Percentiles rank a stretch among this genome's conserved stretches.
Evolutionary conservation across 1,139 yeast genomes (phyloP).

Genomic region (Tardiomyces blankii): DNA sequence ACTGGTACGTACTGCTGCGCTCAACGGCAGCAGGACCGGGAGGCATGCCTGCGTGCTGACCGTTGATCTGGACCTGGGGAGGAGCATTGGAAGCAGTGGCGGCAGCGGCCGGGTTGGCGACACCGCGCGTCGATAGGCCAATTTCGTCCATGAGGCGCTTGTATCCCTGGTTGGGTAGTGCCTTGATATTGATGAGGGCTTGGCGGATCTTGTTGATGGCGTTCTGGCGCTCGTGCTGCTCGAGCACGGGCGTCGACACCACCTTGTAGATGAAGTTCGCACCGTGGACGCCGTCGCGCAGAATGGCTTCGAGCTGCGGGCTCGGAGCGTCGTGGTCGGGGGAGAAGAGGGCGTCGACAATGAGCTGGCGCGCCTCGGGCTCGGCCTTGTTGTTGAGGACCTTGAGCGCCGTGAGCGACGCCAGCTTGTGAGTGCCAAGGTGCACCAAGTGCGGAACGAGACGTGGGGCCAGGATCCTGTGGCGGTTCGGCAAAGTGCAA

Average conservation of each 20-base stretch:
- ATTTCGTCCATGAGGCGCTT: constrained; percentile 88
- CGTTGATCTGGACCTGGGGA: not conserved
- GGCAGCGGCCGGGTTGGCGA: not conserved
- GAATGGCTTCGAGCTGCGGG: constrained; percentile 17
- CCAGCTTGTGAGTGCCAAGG: constrained; percentile 76
- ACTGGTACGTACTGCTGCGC: not conserved
- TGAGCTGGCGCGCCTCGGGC: constrained; percentile 45
- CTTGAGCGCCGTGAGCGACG: constrained; percentile 73
- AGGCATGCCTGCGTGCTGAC: not conserved
- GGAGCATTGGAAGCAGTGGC: not conserved
- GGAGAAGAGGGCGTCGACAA: constrained; percentile 32
- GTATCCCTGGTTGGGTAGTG: constrained; percentile 50
- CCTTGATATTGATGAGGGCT: constrained; percentile 47
- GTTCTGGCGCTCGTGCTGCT: constrained; percentile 44
- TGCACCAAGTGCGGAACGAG: constrained; percentile 51
- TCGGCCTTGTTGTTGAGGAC: constrained; percentile 59
- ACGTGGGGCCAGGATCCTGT: constrained; percentile 43
- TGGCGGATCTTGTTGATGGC: constrained; percentile 50
- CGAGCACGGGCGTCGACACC: constrained; percentile 38
- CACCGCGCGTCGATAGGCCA: constrained; percentile 38
- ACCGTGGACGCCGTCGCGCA: constrained; percentile 27
- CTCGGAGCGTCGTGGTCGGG: constrained; percentile 16
- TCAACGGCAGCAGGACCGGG: not conserved
- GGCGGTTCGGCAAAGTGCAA: constrained; percentile 52
- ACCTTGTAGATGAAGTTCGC: constrained; percentile 40